Base-by-base conservation (phyloP, 2,329 filamentous ascomycete genomes). In the Pseudocercospora fijiensis region DNA sequence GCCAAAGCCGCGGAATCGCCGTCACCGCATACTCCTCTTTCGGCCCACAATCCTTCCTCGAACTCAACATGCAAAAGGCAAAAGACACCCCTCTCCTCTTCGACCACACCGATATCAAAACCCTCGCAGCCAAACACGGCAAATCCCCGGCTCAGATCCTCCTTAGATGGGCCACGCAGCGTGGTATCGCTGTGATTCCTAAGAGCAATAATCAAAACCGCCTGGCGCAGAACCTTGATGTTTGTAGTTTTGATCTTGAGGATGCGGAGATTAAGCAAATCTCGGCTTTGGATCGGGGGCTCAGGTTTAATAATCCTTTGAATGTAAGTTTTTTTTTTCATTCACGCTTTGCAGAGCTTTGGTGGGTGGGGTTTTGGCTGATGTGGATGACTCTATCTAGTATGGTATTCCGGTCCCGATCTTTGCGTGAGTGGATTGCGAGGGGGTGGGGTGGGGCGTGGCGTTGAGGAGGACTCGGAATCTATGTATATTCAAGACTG, bases 11-110 rank as follows among this genome's bases (percentile, higher is more conserved):
- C 79, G 86, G 86, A 65, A 88, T 96, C 71, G 82, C 83, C 70
- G 84, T 96, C 62, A 95, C 91, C 3, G 91, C 90, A 57, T 96
- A 95, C 83, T 92, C 89, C 22, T 91, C 89, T 56, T 94, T 95
- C 74, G 91, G 91, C 43, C 90, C 91, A 26, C 84, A 90, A 74
- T 87, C 85, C 64, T 96, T 95, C 83, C 77, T 90, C 61, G 90
- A 94, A 81, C 85, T 95, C 74, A 81, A 89, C 75, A 87, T 90
- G 84, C 79, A 89, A 77, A 82, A 86, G 68, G 89, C 90, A 27
- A 80, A 85, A 69, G 83, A 85, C 69, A 84, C 87, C 11, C 83
- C 86, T 13, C 85, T 90, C 59, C 83, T 96, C 63, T 89, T 96
- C 76, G 84, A 92, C 74, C 85, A 91, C 76, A 78, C 84, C 20